Evolutionary conservation across 768 basidiomycete species (phyloP).

Genomic region (Serendipita sp.): DNA sequence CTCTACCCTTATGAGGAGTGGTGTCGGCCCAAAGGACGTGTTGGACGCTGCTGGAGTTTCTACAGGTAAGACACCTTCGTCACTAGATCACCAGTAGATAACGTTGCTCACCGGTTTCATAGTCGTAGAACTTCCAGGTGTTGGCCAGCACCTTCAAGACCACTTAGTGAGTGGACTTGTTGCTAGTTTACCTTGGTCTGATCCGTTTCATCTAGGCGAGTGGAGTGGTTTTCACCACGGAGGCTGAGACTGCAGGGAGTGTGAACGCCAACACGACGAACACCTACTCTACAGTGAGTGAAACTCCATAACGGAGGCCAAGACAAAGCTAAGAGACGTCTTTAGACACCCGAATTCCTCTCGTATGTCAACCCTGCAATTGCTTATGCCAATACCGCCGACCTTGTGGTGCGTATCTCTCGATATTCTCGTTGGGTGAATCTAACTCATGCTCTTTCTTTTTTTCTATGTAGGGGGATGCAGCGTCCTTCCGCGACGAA

Average conservation of each 20-base stretch:
- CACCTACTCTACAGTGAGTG: background rate
- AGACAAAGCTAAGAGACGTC: background rate
- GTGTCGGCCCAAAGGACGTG: constrained; percentile 40
- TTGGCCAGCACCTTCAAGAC: constrained; percentile 45
- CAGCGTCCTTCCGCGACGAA: constrained; percentile 20
- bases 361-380: constrained; percentile 51
- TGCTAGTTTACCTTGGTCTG: background rate
- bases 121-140: constrained; percentile 35
- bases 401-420: constrained; percentile 22
- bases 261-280: constrained; percentile 14
- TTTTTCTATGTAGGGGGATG: constrained; percentile 13
- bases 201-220: constrained; percentile 18
- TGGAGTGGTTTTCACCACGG: constrained; percentile 24
- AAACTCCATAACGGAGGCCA: background rate
- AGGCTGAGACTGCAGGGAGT: constrained; percentile 23
- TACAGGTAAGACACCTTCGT: constrained; percentile 1
- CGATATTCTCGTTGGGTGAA: background rate
- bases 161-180: constrained; percentile 23
- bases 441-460: too few species aligned
- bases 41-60: constrained; percentile 30
- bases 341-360: constrained; percentile 19
- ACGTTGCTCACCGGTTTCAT: background rate
- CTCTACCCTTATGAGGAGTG: constrained; percentile 38
- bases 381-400: constrained; percentile 39
- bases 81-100: background rate